Evolutionary conservation across 1,139 yeast species (phyloP).

Genomic region (Yamadazyma trypodendri): DNA sequence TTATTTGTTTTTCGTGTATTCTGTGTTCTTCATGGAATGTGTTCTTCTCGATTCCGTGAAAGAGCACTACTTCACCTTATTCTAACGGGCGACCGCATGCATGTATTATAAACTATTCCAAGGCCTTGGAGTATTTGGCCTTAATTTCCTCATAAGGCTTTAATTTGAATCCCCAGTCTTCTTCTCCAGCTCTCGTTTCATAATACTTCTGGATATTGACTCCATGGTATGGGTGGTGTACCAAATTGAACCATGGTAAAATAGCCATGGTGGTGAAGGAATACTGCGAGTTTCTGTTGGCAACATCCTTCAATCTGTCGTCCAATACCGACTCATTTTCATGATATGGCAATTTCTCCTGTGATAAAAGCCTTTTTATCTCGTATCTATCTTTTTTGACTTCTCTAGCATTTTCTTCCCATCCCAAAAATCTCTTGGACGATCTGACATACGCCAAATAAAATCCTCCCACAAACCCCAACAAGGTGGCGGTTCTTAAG

Average conservation of each 20-base stretch:
- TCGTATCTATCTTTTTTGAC: conserved; percentile 73
- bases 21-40: too few species aligned
- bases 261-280: conserved; percentile 62
- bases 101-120: neutral
- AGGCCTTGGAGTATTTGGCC: conserved; percentile 38
- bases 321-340: conserved; percentile 59
- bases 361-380: conserved; percentile 63
- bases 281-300: conserved; percentile 78
- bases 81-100: too few species aligned
- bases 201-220: conserved; percentile 69
- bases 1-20: too few species aligned
- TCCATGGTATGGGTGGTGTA: conserved; percentile 82
- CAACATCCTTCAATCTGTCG: conserved; percentile 71
- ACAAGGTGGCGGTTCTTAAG: conserved; percentile 56
- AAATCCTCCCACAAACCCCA: conserved; percentile 75
- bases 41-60: too few species aligned
- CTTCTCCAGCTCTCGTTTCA: conserved; percentile 59
- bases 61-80: too few species aligned
- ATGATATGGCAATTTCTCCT: conserved; percentile 66
- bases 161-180: conserved; percentile 44
- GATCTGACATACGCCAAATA: conserved; percentile 65
- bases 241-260: conserved; percentile 83
- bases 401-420: conserved; percentile 71
- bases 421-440: conserved; percentile 74
- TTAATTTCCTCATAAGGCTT: conserved; percentile 48